Base-by-base conservation (phyloP, 2,329 filamentous ascomycete genomes). In the Thielaviopsis populi region DNA sequence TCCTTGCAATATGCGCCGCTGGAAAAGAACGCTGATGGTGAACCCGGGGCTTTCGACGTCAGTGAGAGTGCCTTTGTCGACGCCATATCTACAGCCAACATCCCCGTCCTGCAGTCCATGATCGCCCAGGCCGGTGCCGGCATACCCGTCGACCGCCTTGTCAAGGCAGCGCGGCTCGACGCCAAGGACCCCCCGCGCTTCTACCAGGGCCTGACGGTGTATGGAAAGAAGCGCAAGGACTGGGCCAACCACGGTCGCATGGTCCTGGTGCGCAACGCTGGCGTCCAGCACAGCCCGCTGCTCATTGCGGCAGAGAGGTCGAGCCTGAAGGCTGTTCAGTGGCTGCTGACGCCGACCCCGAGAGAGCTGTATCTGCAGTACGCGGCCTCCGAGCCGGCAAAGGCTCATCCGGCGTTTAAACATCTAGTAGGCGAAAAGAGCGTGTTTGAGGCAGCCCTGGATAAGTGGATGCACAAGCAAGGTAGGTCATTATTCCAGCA, bases 121-220 rank as follows among this genome's bases (percentile, higher is more conserved):
- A 88, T 92, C 71, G 82, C 79, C 70, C 75, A 76, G 6, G 83
- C 81, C 6, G 88, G 87, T 1, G 83, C 82, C 3, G 87, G 87
- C 1, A 80, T 92, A 66, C 86, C 87, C 0, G 74, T 91, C 0
- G 81, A 87, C 59, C 75, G 82, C 19, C 74, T 94, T 5, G 80
- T 88, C 53, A 81, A 85, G 72, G 81, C 80, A 64, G 85, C 79
- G 64, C 87, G 87, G 2, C 73, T 86, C 0, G 79, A 86, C 69
- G 72, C 85, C 59, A 77, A 82, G 62, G 76, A 82, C 67, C 88
- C 86, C 71, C 83, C 88, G 0, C 80, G 80, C 19, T 88, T 83
- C 71, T 95, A 95, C 70, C 86, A 88, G 72, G 89, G 89, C 0
- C 73, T 92, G 37, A 85, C 83, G 1, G 85, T 95, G 1, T 84